Conservation (phyloP, 2,329 filamentous ascomycete species). For the Fusarium sp. region DNA sequence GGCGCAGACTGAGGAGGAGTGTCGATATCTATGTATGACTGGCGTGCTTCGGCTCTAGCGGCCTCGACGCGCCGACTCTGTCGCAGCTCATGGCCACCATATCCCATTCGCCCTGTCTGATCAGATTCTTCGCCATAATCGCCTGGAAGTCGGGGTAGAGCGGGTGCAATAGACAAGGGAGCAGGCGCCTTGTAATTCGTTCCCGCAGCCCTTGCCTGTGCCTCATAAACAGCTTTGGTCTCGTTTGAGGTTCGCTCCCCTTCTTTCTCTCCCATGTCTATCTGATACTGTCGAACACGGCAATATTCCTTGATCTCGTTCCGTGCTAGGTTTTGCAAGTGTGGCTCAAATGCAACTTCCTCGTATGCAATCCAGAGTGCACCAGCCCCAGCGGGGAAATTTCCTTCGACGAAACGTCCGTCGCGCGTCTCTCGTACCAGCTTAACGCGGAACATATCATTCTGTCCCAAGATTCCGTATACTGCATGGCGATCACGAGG, state of each 20-base stretch:
- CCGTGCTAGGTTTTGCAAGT: conserved; percentile 60
- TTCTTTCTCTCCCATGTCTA: conserved; percentile 62
- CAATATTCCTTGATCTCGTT: conserved; percentile 71
- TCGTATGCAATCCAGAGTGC: conserved; percentile 71
- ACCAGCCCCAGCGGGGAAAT: conserved; percentile 68
- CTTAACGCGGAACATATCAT: conserved; percentile 73
- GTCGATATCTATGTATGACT: conserved; percentile 38
- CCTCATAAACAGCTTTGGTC: conserved; percentile 60
- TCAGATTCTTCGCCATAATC: conserved; percentile 27
- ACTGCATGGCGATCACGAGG: conserved; percentile 67
- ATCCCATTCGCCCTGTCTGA: conserved; percentile 29
- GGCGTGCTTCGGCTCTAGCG: conserved; percentile 34
- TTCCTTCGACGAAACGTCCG: conserved; percentile 65
- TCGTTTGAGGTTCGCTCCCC: conserved; percentile 62
- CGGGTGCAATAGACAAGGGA: conserved; percentile 39
- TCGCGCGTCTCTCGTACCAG: conserved; percentile 68
- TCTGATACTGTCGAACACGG: conserved; percentile 67
- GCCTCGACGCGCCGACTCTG: conserved; percentile 54
- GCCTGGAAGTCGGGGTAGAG: conserved; percentile 33
- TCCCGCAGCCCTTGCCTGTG: conserved; percentile 54
- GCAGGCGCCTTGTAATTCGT: conserved; percentile 41
- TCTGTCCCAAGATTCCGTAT: conserved; percentile 68
- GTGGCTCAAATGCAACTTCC: conserved; percentile 66
- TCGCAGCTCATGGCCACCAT: conserved; percentile 52
- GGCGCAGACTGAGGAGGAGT: conserved; percentile 28